Evolutionary conservation across 352 stramenopile species (phyloP).

Genomic region (Globisporangium alternatum): DNA sequence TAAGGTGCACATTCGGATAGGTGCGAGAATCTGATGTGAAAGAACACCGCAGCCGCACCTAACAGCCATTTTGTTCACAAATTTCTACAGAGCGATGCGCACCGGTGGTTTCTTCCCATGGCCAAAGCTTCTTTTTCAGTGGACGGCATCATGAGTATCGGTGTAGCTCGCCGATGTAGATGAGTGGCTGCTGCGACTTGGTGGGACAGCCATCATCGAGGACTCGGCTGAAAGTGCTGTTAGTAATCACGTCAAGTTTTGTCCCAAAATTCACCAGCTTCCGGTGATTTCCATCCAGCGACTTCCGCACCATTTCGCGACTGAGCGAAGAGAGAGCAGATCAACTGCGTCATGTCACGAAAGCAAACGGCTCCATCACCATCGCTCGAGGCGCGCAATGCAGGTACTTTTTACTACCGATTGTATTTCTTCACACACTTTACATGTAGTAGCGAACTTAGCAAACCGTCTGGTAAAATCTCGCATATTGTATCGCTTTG

Average conservation of each 20-base stretch:
- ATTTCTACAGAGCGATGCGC: background rate
- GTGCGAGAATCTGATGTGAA: constrained; percentile 4
- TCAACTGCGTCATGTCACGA: background rate
- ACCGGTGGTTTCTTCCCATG: background rate
- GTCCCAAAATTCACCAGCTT: background rate
- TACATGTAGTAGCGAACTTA: background rate
- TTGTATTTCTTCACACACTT: background rate
- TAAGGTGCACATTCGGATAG: background rate
- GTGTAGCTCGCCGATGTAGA: background rate
- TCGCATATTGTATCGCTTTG: background rate
- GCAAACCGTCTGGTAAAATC: too few species aligned
- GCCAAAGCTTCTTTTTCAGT: too few species aligned
- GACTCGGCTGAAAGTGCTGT: background rate
- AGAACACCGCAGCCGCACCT: background rate
- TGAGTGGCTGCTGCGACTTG: constrained; percentile 1
- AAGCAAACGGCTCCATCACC: background rate
- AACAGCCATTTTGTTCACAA: background rate
- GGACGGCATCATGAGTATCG: background rate
- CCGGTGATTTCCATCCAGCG: background rate
- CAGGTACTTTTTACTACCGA: background rate
- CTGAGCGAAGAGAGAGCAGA: background rate
- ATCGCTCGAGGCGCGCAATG: background rate
- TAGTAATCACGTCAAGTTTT: constrained; percentile 10
- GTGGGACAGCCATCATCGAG: background rate
- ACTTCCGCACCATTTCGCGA: background rate